Percentiles rank a stretch among this genome's conserved stretches.
Evolutionary conservation across 169 alveolate genomes (phyloP).

Genomic region (Plasmodium inui): DNA sequence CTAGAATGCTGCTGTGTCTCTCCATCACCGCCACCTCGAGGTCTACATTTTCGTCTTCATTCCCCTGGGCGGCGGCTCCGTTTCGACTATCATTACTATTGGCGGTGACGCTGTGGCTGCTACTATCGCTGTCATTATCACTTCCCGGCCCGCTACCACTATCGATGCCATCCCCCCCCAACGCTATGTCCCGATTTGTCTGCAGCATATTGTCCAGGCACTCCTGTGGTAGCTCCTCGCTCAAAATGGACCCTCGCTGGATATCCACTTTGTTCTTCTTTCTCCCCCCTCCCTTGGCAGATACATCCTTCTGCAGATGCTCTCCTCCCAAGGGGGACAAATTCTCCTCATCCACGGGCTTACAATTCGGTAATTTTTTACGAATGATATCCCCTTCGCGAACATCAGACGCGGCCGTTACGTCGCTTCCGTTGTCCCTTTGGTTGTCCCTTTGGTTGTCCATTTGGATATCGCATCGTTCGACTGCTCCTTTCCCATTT

Average conservation of each 20-base stretch:
- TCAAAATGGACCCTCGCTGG: neutral
- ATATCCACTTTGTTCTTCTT: neutral
- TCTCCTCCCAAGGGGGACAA: neutral
- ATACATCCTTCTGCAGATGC: neutral
- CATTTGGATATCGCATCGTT: neutral
- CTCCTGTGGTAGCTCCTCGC: constrained; percentile 15
- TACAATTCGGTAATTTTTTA: neutral
- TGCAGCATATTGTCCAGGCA: constrained; percentile 7
- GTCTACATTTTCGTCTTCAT: neutral
- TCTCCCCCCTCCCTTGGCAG: neutral
- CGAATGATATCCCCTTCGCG: neutral
- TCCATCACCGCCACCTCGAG: constrained; percentile 70
- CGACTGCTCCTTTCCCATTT: neutral
- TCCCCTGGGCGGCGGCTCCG: neutral
- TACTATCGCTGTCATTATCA: neutral
- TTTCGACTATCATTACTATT: neutral
- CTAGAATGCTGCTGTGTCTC: constrained; percentile 70
- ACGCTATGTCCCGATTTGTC: neutral
- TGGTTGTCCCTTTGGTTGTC: neutral
- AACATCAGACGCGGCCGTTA: neutral
- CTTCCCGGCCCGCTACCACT: too few species aligned
- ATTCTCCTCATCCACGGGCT: neutral
- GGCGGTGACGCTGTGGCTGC: neutral
- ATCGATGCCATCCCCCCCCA: neutral
- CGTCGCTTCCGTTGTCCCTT: neutral